Evolutionary conservation across 768 basidiomycete genomes (phyloP).

Genomic region (Chalciporus sphaerocephalus): DNA sequence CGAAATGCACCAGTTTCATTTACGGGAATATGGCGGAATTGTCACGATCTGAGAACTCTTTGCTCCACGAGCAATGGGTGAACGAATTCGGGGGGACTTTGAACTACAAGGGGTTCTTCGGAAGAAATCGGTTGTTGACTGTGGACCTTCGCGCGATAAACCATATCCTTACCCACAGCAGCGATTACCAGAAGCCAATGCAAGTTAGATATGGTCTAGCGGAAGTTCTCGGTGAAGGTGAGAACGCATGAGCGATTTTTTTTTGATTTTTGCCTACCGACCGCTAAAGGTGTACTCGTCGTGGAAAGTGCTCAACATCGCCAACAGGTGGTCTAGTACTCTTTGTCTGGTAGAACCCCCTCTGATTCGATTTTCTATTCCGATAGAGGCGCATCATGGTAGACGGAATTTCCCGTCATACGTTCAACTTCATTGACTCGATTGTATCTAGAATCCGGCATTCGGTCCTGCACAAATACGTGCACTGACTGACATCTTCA

Average conservation of each 20-base stretch:
- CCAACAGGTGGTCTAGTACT: constrained; percentile 29
- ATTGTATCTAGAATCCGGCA: constrained; percentile 50
- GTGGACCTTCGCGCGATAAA: constrained; percentile 4
- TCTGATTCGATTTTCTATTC: background rate
- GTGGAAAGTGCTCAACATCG: constrained; percentile 28
- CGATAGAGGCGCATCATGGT: constrained; percentile 30
- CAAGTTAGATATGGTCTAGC: constrained; percentile 1
- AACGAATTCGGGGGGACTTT: constrained; percentile 11
- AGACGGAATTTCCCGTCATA: background rate
- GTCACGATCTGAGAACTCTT: constrained; percentile 29
- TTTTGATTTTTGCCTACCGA: background rate
- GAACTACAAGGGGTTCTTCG: constrained; percentile 10
- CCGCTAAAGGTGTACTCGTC: constrained; percentile 1
- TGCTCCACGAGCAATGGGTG: constrained; percentile 15
- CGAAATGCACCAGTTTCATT: constrained; percentile 41
- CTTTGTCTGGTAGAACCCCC: background rate
- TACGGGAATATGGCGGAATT: constrained; percentile 50
- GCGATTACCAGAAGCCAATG: constrained; percentile 4
- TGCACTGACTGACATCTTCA: constrained; percentile 51
- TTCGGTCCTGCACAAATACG: constrained; percentile 58
- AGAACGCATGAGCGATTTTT: background rate
- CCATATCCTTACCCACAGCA: constrained; percentile 2
- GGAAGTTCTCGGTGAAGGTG: constrained; percentile 1
- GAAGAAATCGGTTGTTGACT: background rate
- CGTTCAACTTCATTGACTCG: background rate